Evolutionary conservation across 208 protist genomes (phyloP).

Genomic region (Leishmania aethiopica): DNA sequence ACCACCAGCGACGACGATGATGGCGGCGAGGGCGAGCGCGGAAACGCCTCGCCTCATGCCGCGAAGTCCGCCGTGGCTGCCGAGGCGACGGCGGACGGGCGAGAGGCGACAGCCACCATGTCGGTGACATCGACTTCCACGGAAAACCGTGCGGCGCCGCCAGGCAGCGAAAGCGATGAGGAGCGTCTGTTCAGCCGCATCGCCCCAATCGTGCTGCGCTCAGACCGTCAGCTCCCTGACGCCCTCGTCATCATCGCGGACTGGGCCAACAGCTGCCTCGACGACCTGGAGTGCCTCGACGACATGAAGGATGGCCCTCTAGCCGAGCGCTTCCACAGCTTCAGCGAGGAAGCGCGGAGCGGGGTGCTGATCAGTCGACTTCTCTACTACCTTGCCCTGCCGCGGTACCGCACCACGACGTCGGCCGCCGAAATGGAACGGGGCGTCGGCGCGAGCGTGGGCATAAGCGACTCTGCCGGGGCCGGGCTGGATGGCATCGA

Average conservation of each 20-base stretch:
- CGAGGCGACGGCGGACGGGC: not conserved
- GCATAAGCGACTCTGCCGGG: conserved; percentile 7
- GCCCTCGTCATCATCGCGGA: conserved; percentile 80
- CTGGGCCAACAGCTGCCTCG: conserved; percentile 88
- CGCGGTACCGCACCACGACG: conserved; percentile 62
- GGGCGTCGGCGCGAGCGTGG: not conserved
- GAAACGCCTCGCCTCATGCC: not conserved
- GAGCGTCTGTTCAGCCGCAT: conserved; percentile 82
- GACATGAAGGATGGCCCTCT: conserved; percentile 77
- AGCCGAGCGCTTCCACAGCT: conserved; percentile 64
- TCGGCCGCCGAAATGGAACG: conserved; percentile 15
- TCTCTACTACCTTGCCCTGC: conserved; percentile 88
- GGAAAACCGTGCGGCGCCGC: not conserved
- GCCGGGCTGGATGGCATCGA: conserved; percentile 26
- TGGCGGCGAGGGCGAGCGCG: conserved; percentile 8
- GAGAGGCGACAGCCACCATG: not conserved
- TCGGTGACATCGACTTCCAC: not conserved
- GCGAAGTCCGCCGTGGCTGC: conserved; percentile 7
- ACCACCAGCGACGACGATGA: not conserved
- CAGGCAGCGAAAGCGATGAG: conserved; percentile 43
- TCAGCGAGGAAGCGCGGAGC: conserved; percentile 84
- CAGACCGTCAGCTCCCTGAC: conserved; percentile 68
- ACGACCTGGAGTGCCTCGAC: conserved; percentile 83
- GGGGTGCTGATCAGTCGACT: conserved; percentile 83
- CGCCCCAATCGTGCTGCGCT: conserved; percentile 79